phyloP scores from a whole-genome alignment of 257 asterid species.

The Solanum appendiculatum region DNA sequence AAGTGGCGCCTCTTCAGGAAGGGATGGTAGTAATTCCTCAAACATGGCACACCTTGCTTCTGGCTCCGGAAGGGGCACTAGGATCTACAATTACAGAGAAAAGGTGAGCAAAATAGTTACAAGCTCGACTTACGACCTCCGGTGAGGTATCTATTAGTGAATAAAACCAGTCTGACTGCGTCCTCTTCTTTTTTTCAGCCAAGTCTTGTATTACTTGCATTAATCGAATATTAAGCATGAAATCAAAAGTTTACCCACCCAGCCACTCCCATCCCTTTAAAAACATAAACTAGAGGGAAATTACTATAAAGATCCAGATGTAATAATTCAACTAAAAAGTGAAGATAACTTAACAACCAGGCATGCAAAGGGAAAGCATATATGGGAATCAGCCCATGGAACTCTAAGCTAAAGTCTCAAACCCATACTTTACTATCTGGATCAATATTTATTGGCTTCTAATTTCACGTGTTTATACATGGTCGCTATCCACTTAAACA shows the following conservation, averaged over 20 bases:
- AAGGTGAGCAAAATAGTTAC: background rate
- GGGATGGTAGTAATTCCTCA: conserved; percentile 63
- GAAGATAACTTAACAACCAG: background rate
- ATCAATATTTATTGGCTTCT: background rate
- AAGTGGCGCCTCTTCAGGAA: conserved; percentile 34
- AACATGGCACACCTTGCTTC: conserved; percentile 93
- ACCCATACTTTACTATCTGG: background rate
- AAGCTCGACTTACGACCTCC: background rate
- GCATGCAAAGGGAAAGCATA: background rate
- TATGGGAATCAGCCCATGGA: background rate
- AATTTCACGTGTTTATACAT: background rate
- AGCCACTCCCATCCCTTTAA: background rate
- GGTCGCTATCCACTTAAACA: background rate
- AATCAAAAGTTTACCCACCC: background rate
- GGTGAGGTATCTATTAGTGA: background rate
- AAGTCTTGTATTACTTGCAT: background rate
- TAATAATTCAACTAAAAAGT: background rate
- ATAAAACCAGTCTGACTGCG: background rate
- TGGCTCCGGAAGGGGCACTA: conserved; percentile 93
- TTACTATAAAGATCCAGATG: background rate
- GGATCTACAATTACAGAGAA: conserved; percentile 41
- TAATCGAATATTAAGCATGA: background rate
- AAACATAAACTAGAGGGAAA: background rate
- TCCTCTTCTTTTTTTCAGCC: background rate
- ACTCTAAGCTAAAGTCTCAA: background rate